Base-by-base conservation (phyloP, 306 rosid genomes). In the Vigna angularis region DNA sequence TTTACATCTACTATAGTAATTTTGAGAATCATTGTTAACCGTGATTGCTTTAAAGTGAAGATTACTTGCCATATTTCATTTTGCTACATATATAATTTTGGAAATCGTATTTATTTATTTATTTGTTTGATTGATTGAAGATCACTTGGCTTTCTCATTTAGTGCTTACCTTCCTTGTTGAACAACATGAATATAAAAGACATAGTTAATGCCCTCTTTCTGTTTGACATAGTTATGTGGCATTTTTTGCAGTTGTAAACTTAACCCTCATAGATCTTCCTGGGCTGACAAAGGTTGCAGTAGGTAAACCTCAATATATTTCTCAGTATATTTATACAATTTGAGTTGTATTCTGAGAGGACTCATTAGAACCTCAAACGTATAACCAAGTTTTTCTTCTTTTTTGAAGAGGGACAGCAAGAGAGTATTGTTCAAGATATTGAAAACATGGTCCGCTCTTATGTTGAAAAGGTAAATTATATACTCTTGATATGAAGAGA, bases 231-330 rank as follows among this genome's bases (percentile, higher is more conserved):
- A 68, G 70, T 66, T 74, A 17, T 18, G 64, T 72, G 83, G 55
- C 80, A 40, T 9, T 79, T 82, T 70, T 75, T 85, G 90, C 98
- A 95, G 99, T 95, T 90, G 99, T 95, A 58, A 93, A 95, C 87
- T 88, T 95, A 84, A 95, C 99, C 40, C 94, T 95, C 56, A 89
- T 95, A 32, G 99, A 95, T 85, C 98, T 95, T 90, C 99, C 99
- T 61, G 99, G 99, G 69, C 85, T 95, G 88, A 95, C 99, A 16
- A 95, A 95, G 94, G 99, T 95, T 83, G 99, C 99, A 79, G 94
- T 95, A 84, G 99, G 99, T 95, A 93, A 89, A 53, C 18, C 45
- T 67, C 58, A 74, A 12, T 58, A 68, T 59, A 77, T 45, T 66
- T 72, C 52, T 16, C 59, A 48, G 44, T 62, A 53, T 26, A 28